These are phyloP conservation scores for Colletotrichum plurivorum DNA, from an alignment of 2,329 filamentous ascomycete species.

Conservation along the genomic window DNA sequence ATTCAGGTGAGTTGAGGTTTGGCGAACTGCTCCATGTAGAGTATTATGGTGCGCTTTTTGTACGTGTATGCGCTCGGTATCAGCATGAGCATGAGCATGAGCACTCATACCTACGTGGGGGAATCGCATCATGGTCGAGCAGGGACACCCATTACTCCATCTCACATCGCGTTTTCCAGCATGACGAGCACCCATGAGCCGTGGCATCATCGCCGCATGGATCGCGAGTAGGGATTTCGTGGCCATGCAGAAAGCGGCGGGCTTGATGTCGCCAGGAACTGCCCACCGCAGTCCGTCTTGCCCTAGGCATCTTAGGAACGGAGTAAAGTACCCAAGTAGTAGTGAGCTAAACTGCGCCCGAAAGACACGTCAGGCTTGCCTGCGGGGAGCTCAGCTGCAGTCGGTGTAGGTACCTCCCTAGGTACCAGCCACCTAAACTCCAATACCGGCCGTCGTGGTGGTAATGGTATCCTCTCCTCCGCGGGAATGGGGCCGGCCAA, in stretches of 20 bases:
- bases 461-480: not conserved
- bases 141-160: conserved; percentile 30
- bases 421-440: no score
- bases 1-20: conserved; percentile 6
- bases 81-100: not conserved
- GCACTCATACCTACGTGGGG: not conserved
- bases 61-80: not conserved
- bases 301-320: not conserved
- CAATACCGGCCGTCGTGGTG: no score
- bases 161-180: not conserved
- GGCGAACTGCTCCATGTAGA: conserved; percentile 2
- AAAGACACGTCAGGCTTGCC: conserved; percentile 4
- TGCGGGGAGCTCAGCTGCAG: not conserved
- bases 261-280: not conserved
- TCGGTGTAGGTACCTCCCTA: not conserved
- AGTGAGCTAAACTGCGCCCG: not conserved
- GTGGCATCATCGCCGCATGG: conserved; percentile 16
- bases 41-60: not conserved
- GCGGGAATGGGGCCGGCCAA: no score
- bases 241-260: conserved; percentile 7
- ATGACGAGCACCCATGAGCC: conserved; percentile 22
- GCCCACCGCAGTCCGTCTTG: conserved; percentile 10
- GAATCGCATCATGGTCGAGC: conserved; percentile 18
- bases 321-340: no score
- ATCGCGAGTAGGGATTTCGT: conserved; percentile 15